A percentile compares a stretch with the other conserved stretches of the same genome.
Conservation (phyloP, 2,329 filamentous ascomycete species). For the Arachnopeziza araneosa region DNA sequence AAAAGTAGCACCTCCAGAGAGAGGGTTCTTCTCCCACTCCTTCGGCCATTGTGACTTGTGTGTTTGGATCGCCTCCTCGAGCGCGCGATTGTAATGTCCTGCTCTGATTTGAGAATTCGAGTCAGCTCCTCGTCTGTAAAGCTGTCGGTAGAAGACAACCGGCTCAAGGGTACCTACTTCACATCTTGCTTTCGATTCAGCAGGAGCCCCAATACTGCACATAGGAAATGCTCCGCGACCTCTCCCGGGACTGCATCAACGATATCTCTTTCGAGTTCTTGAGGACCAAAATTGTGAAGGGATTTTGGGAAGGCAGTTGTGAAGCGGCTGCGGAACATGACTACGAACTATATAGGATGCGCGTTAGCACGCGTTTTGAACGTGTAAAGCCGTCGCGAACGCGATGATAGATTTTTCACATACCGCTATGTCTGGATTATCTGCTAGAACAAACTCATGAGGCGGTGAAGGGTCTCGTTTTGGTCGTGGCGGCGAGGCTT, state of each 20-base stretch:
- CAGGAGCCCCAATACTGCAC: conserved; percentile 79
- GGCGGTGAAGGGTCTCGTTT: conserved; percentile 84
- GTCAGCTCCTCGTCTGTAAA: conserved; percentile 10
- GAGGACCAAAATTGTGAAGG: conserved; percentile 82
- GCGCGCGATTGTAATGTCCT: conserved; percentile 84
- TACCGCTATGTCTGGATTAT: conserved; percentile 90
- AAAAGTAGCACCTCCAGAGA: conserved; percentile 77
- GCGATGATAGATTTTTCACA: conserved; percentile 45
- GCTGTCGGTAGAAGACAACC: neutral
- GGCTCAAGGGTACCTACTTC: conserved; percentile 61
- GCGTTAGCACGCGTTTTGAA: conserved; percentile 45
- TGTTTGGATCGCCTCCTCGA: conserved; percentile 85
- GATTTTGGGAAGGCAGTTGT: conserved; percentile 84
- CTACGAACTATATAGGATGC: conserved; percentile 74
- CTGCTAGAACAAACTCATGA: conserved; percentile 83
- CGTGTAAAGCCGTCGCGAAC: conserved; percentile 38
- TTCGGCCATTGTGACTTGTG: conserved; percentile 86
- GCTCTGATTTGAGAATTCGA: conserved; percentile 49
- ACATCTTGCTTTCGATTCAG: conserved; percentile 98
- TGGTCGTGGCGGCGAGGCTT: conserved; percentile 56
- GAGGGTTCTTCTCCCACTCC: conserved; percentile 78
- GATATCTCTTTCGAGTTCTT: conserved; percentile 88
- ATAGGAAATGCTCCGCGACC: conserved; percentile 81
- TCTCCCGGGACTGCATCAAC: conserved; percentile 73
- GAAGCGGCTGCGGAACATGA: conserved; percentile 96